Base-by-base conservation (phyloP, 305 asterid species). In the Fraxinus floribunda region DNA sequence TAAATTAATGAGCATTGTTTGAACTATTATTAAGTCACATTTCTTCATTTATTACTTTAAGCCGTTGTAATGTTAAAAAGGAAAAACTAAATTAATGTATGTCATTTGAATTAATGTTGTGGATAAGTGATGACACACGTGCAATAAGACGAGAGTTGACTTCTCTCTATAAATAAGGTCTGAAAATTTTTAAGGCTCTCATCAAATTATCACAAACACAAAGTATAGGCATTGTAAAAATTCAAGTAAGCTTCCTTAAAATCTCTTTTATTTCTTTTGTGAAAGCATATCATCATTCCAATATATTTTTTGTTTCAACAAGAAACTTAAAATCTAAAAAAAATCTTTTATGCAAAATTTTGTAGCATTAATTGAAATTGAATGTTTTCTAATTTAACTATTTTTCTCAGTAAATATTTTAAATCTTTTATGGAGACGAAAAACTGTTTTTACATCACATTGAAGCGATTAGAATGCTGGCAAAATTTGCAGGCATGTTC, bases 401-500 rank as follows among this genome's bases (percentile, higher is more conserved):
- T 16, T 52, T 49, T 52, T 52, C 62, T 16, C 5, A 5, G 62
- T 52, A 52, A 52, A 52, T 8, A 52, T 52, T 52, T 52, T 52
- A 52, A 1, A 16, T 16, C 20, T 52, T 52, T 5, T 52, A 52
- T 15, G 22, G 22, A 52, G 62, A 52, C 9, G 6, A 16, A 52
- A 15, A 15, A 4, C 62, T 52, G 16, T 52, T 52, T 52, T 52
- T 5, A 16, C 22, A 52, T 52, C 62, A 16, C 62, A 16, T 4
- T 16, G 22, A 52, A 52, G 22, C 5, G 22, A 52, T 52, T 16
- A 52, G 22, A 52, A 52, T 52, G 62, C 16, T 5, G 8, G 62
- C 22, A 52, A 52, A 52, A 52, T 16, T 64, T 64, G 8, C 5
- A 64, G 72, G 15, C 20, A 86, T 85, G 85, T 88, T 88, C 46